Base-by-base conservation (phyloP, 2,329 filamentous ascomycete species). In the Fonsecaea erecta region DNA sequence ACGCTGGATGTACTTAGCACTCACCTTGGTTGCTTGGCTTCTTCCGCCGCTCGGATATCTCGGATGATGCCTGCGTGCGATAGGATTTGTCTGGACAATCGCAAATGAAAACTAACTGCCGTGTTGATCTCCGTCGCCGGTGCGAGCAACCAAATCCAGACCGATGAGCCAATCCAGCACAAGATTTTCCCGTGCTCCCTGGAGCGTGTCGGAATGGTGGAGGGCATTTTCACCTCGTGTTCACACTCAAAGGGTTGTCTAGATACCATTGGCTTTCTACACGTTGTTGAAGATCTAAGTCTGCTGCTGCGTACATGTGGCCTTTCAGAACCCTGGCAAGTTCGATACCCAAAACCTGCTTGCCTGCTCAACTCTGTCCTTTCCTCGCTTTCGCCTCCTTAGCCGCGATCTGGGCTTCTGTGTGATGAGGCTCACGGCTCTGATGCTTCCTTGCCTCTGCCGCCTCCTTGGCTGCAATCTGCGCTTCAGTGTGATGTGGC, bases 381-480 rank as follows among this genome's bases (percentile, higher is more conserved):
- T 62, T 62, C 37, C 56, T 62, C 21, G 34, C 52, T 21, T 30
- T 32, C 7, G 63, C 46, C 40, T 65, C 34, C 32, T 65, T 65
- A 5, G 63, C 63, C n/a, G 63, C 63, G 28, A 65, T 65, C 34
- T 65, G 63, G 28, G 52, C 52, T 30, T 65, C 63, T 3, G 63
- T 65, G 46, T 65, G 63, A n/a, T 62, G 63, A 53, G 52, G 55
- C 14, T 54, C 52, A 24, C 53, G 30, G 12, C 26, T 7, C 14
- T 60, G 54, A 52, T 60, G 35, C 16, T 53, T 60, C 18, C 55
- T 60, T 28, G 28, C 35, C 37, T 12, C 34, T 8, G 55, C 56
- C 12, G 62, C 62, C 35, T 64, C 30, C 26, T 62, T 65, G 1
- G 57, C 52, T n/a, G 57, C 63, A 40, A 65, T 65, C 35, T 55